Base-by-base conservation (phyloP, 2,329 filamentous ascomycete species). In the Pseudohalonectria lignicola region DNA sequence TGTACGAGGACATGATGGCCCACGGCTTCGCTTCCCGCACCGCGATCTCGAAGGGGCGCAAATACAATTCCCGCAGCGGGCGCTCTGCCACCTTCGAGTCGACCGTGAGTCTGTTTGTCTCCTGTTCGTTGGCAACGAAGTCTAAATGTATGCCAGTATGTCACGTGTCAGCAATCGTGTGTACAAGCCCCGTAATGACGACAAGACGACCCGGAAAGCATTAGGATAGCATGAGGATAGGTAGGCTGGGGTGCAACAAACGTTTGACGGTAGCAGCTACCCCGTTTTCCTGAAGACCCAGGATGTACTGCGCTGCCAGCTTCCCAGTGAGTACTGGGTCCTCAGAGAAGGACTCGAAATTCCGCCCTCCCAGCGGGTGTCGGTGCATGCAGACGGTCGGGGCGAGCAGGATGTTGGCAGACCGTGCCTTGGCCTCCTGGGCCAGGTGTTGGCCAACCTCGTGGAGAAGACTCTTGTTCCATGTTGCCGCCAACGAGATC, bases 331-430 rank as follows among this genome's bases (percentile, higher is more conserved):
- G 67, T 9, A 80, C 71, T 1, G 85, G 85, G 47, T 92, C 86
- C 55, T 92, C 86, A 0, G 82, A 86, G 55, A 87, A 92, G 0
- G 84, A 87, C 58, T 93, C 86, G 47, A 92, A 93, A 45, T 87
- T 87, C 42, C 86, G 72, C 15, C 86, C 86, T n/a, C 85, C 85
- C 0, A 92, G 67, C 1, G 86, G 86, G 36, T 83, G 83, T 13
- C 86, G 74, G 50, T 92, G 85, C 66, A 86, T 80, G 61, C 85
- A 87, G 25, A 87, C 78, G 1, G 84, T 88, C 2, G 83, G 84
- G 0, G 79, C 84, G 8, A 90, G 68, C 4, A 88, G 65, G 25
- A 88, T 71, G 42, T 86, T 71, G 20, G 82, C 79, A 5, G 82
- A 82, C 50, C 84, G 79, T 15, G 82, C 81, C 49, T 77, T 82